Evolutionary conservation across 805 yeast genomes (phyloP), one percentile per base, ranked within the genome.

Genomic region (Debaryomyces hansenii): DNA sequence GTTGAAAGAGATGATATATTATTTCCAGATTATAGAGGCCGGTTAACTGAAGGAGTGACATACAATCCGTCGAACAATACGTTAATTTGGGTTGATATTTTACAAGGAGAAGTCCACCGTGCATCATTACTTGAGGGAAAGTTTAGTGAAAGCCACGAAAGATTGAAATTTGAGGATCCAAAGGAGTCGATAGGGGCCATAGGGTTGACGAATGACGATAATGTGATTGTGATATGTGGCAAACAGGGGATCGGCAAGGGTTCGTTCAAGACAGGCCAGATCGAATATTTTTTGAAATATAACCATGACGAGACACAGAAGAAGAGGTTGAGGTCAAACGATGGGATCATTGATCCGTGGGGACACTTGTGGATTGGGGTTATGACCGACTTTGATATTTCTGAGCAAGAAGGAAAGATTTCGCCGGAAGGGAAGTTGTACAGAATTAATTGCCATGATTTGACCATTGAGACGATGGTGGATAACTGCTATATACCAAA

Each of bases 281-380:
- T 64, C 48, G 60, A 66, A 21, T 84, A 65, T 48, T 67, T 81
- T 21, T 56, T 77, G 42, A 67, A 68, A 37, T 69, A 71, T 47
- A 67, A 73, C 10, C 58, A 62, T 41, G 57, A 65, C 11, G 56
- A 57, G 4, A 42, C 45, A n/a, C 52, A 53, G 29, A 48, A 52
- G 12, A 28, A 39, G 5, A 52, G 67, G 33, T 55, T 69, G 42
- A 56, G 77, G 18, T 85, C 94, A 36, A 90, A 90, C 58, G 97
- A 90, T 60, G 96, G 97, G 0, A 78, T 80, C 39, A 78, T 90
- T 35, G 90, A 88, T 49, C 85, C 87, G 3, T 69, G 79, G 57
- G 96, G 96, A 0, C 76, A 84, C 50, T 77, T 90, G 42, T 85
- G 87, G 79, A 80, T 87, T 41, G 96, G 97, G 1, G 74, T 91